Percentiles rank a stretch among this genome's conserved stretches.
Evolutionary conservation across 2,329 filamentous ascomycete species (phyloP).

Genomic region (Venturia effusa): DNA sequence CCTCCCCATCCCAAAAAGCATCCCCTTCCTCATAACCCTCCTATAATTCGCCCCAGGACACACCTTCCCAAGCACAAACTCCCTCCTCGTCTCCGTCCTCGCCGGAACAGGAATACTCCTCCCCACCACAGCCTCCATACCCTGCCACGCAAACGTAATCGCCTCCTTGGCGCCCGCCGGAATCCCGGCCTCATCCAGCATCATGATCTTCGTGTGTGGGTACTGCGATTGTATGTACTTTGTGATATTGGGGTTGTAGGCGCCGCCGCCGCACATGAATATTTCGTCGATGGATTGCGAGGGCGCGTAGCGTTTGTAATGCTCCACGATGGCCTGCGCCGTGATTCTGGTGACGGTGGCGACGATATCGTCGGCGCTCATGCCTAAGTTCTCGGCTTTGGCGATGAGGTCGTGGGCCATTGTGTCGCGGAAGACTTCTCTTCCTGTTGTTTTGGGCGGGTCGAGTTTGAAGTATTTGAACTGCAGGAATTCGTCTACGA

Average conservation of each 20-base stretch:
- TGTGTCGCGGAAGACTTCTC: constrained; percentile 49
- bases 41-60: background rate
- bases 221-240: constrained; percentile 40
- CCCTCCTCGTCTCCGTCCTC: background rate
- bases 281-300: constrained; percentile 41
- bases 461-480: constrained; percentile 40
- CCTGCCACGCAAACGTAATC: constrained; percentile 50
- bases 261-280: constrained; percentile 51
- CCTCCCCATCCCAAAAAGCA: background rate
- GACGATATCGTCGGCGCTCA: constrained; percentile 42
- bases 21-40: background rate
- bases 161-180: constrained; percentile 49
- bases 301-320: constrained; percentile 39
- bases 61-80: background rate
- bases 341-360: constrained; percentile 51
- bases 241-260: constrained; percentile 47
- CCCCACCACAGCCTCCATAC: constrained; percentile 39
- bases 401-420: constrained; percentile 41
- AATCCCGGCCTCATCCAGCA: constrained; percentile 48
- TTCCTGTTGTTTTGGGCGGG: constrained; percentile 47
- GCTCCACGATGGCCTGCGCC: constrained; percentile 45
- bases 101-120: background rate
- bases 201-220: constrained; percentile 39
- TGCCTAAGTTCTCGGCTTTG: constrained; percentile 33
- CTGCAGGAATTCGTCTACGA: constrained; percentile 42